A percentile compares a stretch with the other conserved stretches of the same genome.
These are phyloP conservation scores for Hemileccinum hortonii DNA, from an alignment of 1,284 basidiomycete genomes.

Conservation along the genomic window DNA sequence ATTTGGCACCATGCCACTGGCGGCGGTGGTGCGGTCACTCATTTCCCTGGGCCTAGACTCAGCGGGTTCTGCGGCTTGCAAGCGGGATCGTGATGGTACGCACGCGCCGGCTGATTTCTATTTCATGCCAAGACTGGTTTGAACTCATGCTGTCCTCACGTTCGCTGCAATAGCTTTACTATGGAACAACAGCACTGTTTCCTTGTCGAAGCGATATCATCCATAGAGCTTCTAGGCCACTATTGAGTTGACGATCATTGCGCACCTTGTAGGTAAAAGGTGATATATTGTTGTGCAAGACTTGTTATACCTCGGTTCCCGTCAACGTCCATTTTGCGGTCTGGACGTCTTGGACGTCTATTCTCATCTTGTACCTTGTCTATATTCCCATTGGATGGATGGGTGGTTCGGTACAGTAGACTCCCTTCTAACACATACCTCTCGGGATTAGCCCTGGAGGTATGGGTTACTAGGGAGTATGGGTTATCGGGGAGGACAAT, in stretches of 20 bases:
- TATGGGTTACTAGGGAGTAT: too few species aligned
- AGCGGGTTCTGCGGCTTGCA: too few species aligned
- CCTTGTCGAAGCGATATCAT: conserved; percentile 25
- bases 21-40: too few species aligned
- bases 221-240: conserved; percentile 26
- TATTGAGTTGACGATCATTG: conserved; percentile 27
- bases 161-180: conserved; percentile 8
- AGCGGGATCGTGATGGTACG: too few species aligned
- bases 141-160: conserved; percentile 1
- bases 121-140: not conserved
- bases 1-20: too few species aligned
- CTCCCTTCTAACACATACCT: too few species aligned
- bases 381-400: conserved; percentile 27
- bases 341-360: conserved; percentile 22
- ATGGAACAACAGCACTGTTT: conserved; percentile 23
- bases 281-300: conserved; percentile 25
- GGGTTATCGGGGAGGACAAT: too few species aligned
- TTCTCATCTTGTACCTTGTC: conserved; percentile 24
- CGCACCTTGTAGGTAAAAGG: conserved; percentile 24
- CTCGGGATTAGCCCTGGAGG: too few species aligned
- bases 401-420: conserved; percentile 8
- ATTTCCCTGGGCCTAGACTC: too few species aligned
- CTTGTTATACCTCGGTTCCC: conserved; percentile 21
- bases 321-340: conserved; percentile 22
- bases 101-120: not conserved